phyloP scores from a whole-genome alignment of 306 rosid genomes.

The Dryas drummondii region DNA sequence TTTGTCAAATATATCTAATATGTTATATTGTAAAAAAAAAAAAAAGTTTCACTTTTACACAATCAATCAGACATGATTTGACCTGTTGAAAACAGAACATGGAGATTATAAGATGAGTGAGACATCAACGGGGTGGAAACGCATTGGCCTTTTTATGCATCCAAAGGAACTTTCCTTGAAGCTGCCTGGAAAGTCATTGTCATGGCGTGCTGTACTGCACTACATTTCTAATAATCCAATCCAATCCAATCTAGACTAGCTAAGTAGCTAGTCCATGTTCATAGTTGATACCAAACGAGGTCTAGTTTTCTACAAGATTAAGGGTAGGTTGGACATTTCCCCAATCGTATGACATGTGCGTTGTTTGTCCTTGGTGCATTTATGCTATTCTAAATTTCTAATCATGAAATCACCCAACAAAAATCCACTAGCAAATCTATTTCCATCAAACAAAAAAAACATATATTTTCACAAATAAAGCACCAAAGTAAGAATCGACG shows the following conservation, averaged over 20 bases:
- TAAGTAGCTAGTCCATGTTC: background rate
- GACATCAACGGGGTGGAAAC: background rate
- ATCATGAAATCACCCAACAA: no score
- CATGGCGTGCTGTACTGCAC: background rate
- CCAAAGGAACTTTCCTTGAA: constrained; percentile 1
- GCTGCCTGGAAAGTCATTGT: background rate
- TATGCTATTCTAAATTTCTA: no score
- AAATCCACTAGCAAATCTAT: no score
- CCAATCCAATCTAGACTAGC: background rate
- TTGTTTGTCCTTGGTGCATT: no score
- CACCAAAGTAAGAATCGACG: background rate
- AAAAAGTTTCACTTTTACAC: no score
- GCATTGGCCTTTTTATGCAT: background rate
- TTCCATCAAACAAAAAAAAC: no score
- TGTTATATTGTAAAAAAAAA: no score
- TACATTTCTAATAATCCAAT: background rate
- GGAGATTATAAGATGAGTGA: background rate
- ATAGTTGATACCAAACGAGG: background rate
- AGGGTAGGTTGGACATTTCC: background rate
- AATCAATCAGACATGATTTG: no score
- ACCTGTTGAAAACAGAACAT: background rate
- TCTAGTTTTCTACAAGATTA: background rate
- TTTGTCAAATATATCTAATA: no score
- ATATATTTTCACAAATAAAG: no score
- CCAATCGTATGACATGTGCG: no score